phyloP scores from a whole-genome alignment of 2,329 filamentous ascomycete species.

The Knoxdaviesia proteae region DNA sequence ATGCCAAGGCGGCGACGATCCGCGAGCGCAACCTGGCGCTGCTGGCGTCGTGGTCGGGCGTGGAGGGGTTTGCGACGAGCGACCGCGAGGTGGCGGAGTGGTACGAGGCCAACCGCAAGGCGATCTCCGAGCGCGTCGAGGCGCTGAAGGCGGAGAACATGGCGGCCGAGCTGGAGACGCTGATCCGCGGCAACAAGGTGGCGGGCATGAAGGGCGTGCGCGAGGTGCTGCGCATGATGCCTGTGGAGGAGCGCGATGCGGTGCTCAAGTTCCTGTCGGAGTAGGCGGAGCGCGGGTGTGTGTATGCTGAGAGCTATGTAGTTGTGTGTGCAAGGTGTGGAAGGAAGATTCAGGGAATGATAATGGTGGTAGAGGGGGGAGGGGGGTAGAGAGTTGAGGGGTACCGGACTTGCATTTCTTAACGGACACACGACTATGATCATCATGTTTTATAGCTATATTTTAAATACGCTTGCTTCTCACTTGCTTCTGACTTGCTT shows the following conservation, averaged over 20 bases:
- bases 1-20: constrained; percentile 23
- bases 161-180: constrained; percentile 21
- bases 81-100: constrained; percentile 75
- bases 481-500: too few species aligned
- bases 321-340: too few species aligned
- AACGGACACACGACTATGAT: too few species aligned
- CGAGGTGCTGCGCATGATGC: constrained; percentile 68
- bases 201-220: constrained; percentile 70
- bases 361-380: too few species aligned
- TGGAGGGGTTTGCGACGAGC: constrained; percentile 55
- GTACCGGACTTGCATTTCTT: too few species aligned
- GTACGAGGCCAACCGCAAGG: constrained; percentile 89
- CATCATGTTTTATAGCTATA: too few species aligned
- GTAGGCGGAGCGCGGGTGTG: constrained; percentile 7
- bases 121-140: constrained; percentile 68
- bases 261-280: constrained; percentile 41
- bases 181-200: constrained; percentile 30
- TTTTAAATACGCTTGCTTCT: too few species aligned
- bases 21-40: constrained; percentile 51
- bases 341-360: too few species aligned
- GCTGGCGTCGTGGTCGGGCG: constrained; percentile 64
- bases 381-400: too few species aligned
- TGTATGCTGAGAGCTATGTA: too few species aligned
- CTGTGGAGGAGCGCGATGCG: constrained; percentile 71
- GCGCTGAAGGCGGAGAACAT: constrained; percentile 58